Evolutionary conservation across 345 rosid species (phyloP).

Genomic region (Alliaria petiolata): DNA sequence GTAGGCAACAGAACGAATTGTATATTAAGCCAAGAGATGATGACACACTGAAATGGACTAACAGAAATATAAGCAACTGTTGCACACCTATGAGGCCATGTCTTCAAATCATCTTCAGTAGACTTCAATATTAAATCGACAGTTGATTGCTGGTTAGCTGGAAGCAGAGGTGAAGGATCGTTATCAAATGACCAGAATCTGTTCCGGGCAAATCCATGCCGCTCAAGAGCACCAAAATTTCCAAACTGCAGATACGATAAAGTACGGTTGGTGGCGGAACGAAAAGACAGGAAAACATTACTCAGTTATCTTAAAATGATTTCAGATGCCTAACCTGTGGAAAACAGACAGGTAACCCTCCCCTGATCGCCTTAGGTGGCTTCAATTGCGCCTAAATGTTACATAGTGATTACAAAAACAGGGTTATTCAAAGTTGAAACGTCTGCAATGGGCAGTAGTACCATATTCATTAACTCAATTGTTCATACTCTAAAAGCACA

Average conservation of each 20-base stretch:
- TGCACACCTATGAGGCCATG: slow-evolving; percentile 74
- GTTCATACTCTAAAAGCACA: neutral
- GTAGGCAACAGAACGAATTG: neutral
- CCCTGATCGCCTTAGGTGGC: slow-evolving; percentile 67
- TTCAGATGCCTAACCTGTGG: slow-evolving; percentile 62
- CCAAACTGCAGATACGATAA: slow-evolving; percentile 55
- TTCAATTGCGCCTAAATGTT: slow-evolving; percentile 55
- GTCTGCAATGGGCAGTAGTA: neutral
- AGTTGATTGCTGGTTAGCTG: slow-evolving; percentile 57
- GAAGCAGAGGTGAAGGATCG: slow-evolving; percentile 80
- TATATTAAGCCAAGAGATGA: neutral
- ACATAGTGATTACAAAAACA: neutral
- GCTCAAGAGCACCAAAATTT: slow-evolving; percentile 72
- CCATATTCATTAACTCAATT: neutral
- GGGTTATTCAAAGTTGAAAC: neutral
- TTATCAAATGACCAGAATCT: slow-evolving; percentile 70
- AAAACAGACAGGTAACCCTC: slow-evolving; percentile 81
- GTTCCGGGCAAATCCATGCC: slow-evolving; percentile 85
- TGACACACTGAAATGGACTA: neutral
- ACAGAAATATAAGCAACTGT: neutral
- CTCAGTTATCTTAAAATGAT: slow-evolving; percentile 13
- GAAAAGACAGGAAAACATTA: neutral
- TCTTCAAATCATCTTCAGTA: slow-evolving; percentile 69
- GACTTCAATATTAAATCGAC: slow-evolving; percentile 79
- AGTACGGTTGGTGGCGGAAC: neutral